Percentiles rank a stretch among this genome's conserved stretches.
phyloP scores from a whole-genome alignment of 805 yeast genomes.

The Zygosaccharomyces siamensis region DNA sequence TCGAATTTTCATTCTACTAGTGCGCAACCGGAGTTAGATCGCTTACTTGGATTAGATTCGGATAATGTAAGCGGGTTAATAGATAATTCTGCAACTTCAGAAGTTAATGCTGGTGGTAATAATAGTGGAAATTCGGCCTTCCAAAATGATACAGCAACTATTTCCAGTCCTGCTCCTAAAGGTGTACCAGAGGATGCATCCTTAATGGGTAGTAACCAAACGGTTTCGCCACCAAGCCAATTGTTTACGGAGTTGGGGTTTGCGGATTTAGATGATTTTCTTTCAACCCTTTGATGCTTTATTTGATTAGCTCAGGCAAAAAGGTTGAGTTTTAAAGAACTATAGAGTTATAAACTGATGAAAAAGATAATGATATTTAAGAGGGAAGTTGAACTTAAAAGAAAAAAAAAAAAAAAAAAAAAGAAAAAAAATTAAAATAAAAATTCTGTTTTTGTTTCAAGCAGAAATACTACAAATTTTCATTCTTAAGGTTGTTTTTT shows the following conservation, averaged over 20 bases:
- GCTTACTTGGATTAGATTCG: constrained; percentile 5
- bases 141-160: constrained; percentile 6
- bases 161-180: constrained; percentile 7
- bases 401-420: neutral
- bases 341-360: too few species aligned
- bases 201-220: constrained; percentile 16
- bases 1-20: constrained; percentile 3
- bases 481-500: neutral
- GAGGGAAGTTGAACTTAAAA: too few species aligned
- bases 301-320: too few species aligned
- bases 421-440: neutral
- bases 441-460: neutral
- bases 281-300: constrained; percentile 22
- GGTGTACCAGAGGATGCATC: constrained; percentile 11
- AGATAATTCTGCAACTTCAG: neutral
- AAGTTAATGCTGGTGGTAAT: constrained; percentile 2
- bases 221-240: constrained; percentile 23
- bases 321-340: neutral
- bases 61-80: neutral
- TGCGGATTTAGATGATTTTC: constrained; percentile 30
- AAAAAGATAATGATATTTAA: too few species aligned
- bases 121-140: constrained; percentile 7
- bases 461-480: neutral
- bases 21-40: constrained; percentile 12
- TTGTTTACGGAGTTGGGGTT: constrained; percentile 25